Evolutionary conservation across 495 filamentous ascomycete genomes (phyloP), one percentile per base, ranked within the genome.

Genomic region (Cercophora newfieldiana): DNA sequence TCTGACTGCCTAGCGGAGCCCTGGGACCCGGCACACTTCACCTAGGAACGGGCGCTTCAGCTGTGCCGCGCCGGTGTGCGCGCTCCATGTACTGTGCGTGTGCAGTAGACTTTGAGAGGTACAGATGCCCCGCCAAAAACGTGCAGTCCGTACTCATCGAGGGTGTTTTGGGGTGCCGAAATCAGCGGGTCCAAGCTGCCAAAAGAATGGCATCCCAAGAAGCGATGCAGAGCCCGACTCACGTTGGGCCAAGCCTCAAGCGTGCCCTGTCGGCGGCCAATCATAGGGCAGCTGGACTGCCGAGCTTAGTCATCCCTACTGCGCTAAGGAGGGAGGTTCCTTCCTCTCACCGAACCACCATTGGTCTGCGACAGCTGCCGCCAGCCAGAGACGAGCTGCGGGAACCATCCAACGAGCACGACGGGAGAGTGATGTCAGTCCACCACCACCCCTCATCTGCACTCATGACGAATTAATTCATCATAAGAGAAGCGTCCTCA

Each of bases 371-470:
- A 4, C 30, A 33, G 30, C 30, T 16, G 12, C 37, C 37, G 18
- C 10, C 37, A 14, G 37, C 37, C 37, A 44, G 10, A 44, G 37
- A 44, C 2, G 37, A 2, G 37, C 37, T 44, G 37, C 12, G 12
- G 3, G 18, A 2, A 16, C 37, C 37, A 44, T 33, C 5, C 12
- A 5, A 33, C 30, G 30, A 33, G 30, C 30, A 24, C 51, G 51
- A 16, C n/a, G 51, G 51, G 16, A 3, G 7, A 58, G 67, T 69
- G 67, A 69, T 69, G 67, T 69, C 67, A 69, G 67, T 69, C 30
- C 49, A 60, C 29, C n/a, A 22, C 37, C 51, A n/a, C 44, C 14
- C 31, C 37, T 53, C 47, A 25, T 54, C 29, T 59, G 37, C 37
- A 44, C 37, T 14, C 2, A 44, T 44, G 12, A 2, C 37, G 10